Base-by-base conservation (phyloP, 768 basidiomycete genomes). In the Inosperma sp. region DNA sequence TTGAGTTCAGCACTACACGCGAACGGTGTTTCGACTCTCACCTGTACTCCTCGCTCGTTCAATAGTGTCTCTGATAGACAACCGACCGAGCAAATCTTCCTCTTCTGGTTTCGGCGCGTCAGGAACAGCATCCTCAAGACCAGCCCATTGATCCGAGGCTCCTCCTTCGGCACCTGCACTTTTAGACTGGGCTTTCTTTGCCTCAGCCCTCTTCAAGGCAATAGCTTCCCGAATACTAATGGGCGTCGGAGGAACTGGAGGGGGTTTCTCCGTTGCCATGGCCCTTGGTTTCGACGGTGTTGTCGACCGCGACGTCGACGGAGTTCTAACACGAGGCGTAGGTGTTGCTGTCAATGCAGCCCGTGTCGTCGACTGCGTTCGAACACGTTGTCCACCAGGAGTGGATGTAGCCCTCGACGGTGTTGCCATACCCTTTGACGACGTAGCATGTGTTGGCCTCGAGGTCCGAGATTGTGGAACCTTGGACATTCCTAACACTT, bases 11-110 rank as follows among this genome's bases (percentile, higher is more conserved):
- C 56, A 65, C 59, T 52, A 71, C 61, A 64, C 50, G 63, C 21
- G 52, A 55, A 51, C 36, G 22, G 40, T 40, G 53, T 44, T 55
- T 53, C 54, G 49, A 49, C 52, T 68, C 73, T 76, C 65, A 89
- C 88, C 88, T 73, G 86, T 84, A 57, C 77, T 85, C 45, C 84
- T 79, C 9, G 81, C 86, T 40, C 83, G 82, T 57, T 89, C 86
- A 33, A 92, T 90, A 0, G 83, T 78, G 59, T 91, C 86, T 48
- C 80, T 77, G 45, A 87, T 67, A 12, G 85, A 76, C 67, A 80
- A 80, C 35, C 88, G 71, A 23, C 88, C 86, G 1, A 84, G 68
- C 6, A 80, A 70, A 48, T 82, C 78, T 16, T 77, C 80, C 9
- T 76, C 76, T 44, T 72, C 70, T 29, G 64, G 65, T 14, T 61